Base-by-base conservation (phyloP, 768 basidiomycete species). In the Chlorophyllum brunneum region DNA sequence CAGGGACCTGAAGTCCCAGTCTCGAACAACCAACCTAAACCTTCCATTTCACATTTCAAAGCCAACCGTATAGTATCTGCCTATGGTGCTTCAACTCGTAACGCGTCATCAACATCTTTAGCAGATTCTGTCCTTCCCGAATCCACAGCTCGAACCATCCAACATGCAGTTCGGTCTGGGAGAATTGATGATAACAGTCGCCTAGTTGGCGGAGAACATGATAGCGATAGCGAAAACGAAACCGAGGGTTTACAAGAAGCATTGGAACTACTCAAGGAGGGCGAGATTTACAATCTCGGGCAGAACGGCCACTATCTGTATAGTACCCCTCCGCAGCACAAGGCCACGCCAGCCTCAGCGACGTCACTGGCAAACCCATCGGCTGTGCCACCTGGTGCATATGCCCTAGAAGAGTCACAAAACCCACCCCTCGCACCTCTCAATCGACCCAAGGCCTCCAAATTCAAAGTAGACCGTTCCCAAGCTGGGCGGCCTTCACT, bases 41-140 rank as follows among this genome's bases (percentile, higher is more conserved):
- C 79, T 5, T 60, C 74, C 0, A 65, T 84, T 34, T 90, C 88
- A 10, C 78, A 73, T 34, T 89, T 90, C 65, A 89, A 80, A 62
- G 78, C 82, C 1, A 76, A 70, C 36, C 78, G 75, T 18, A 67
- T 85, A 51, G 72, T 74, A 13, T 70, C 74, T 22, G 71, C 79
- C 1, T 81, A 79, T 57, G 70, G 71, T 54, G 63, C 69, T n/a
- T 67, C 77, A 11, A 55, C 63, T n/a, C 58, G 56, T 41, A 43
- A 66, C 22, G 55, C 61, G 24, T 56, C 48, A 26, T 61, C 66
- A 24, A 69, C 64, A 43, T 76, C 76, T 1, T 63, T 79, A 26
- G 76, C 66, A 33, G 69, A 67, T 49, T 69, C 73, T 11, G 65
- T 76, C 27, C 54, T 79, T 23, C 73, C 83, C 4, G 72, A 65